These are phyloP conservation scores for Entomortierella beljakovae DNA, from an alignment of 192 early-diverging fungal species.

Conservation along the genomic window DNA sequence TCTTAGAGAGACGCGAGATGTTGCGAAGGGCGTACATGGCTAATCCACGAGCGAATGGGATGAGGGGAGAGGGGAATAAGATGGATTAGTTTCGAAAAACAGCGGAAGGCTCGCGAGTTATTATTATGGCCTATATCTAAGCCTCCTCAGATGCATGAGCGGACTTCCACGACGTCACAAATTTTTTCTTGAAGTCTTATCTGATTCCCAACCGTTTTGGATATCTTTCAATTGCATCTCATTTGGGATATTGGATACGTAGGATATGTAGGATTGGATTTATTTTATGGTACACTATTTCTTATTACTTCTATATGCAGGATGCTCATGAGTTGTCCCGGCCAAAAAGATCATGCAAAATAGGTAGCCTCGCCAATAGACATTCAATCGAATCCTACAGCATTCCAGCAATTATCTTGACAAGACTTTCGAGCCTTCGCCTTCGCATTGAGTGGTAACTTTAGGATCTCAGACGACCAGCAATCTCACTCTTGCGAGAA, in stretches of 20 bases:
- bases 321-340: not conserved
- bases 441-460: not conserved
- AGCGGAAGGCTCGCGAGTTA: conserved; percentile 25
- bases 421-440: too few species aligned
- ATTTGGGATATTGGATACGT: too few species aligned
- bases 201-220: too few species aligned
- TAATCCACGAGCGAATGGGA: conserved; percentile 39
- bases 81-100: conserved; percentile 42
- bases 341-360: not conserved
- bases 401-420: too few species aligned
- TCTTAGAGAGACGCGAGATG: conserved; percentile 59
- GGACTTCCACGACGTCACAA: conserved; percentile 5
- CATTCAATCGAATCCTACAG: too few species aligned
- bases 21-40: conserved; percentile 57
- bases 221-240: too few species aligned
- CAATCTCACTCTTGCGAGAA: conserved; percentile 59
- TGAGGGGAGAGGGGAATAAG: conserved; percentile 42
- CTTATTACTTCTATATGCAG: not conserved
- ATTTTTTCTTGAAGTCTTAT: too few species aligned
- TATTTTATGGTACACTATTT: too few species aligned
- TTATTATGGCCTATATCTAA: conserved; percentile 8
- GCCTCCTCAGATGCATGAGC: not conserved
- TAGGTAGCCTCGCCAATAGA: not conserved
- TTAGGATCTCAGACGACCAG: conserved; percentile 65
- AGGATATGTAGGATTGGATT: too few species aligned